Percentiles rank a stretch among this genome's conserved stretches.
Conservation (phyloP, 1,284 basidiomycete genomes). For the Apiotrichum porosum region DNA sequence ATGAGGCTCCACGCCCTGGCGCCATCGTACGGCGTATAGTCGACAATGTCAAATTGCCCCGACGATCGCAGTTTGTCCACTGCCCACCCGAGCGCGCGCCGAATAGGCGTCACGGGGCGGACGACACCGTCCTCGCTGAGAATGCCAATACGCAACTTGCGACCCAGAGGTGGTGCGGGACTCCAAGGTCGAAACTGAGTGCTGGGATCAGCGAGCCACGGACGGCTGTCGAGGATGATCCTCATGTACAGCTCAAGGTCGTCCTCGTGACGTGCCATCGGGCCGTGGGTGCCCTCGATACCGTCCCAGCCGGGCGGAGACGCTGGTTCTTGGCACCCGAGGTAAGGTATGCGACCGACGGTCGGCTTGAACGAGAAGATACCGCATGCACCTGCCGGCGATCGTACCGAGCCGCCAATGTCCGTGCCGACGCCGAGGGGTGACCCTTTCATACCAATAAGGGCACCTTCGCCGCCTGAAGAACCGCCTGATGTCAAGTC, state of each 20-base stretch:
- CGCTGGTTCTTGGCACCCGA: constrained; percentile 24
- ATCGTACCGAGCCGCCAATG: constrained; percentile 45
- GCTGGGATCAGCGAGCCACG: constrained; percentile 22
- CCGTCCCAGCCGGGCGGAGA: constrained; percentile 29
- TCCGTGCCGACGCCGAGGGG: constrained; percentile 44
- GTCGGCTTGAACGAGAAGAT: constrained; percentile 45
- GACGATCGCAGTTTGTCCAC: constrained; percentile 25
- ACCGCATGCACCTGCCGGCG: constrained; percentile 34
- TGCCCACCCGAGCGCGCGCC: constrained; percentile 37
- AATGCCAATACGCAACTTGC: constrained; percentile 12
- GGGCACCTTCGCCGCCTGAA: constrained; percentile 49
- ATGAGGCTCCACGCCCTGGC: constrained; percentile 33
- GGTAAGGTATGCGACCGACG: constrained; percentile 34
- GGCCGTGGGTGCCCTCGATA: constrained; percentile 37
- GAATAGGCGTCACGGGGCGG: constrained; percentile 43
- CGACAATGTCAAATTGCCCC: constrained; percentile 31
- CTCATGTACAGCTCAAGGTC: constrained; percentile 43
- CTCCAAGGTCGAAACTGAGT: not conserved
- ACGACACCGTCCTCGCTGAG: not conserved
- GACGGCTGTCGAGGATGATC: constrained; percentile 29
- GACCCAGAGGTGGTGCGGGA: constrained; percentile 6
- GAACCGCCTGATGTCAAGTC: constrained; percentile 45
- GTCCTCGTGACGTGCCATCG: constrained; percentile 34
- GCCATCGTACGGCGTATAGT: constrained; percentile 20
- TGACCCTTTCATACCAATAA: constrained; percentile 41